A percentile compares a stretch with the other conserved stretches of the same genome.
These are phyloP conservation scores for Pichia sporocuriosa DNA, from an alignment of 805 yeast genomes.

Conservation along the genomic window DNA sequence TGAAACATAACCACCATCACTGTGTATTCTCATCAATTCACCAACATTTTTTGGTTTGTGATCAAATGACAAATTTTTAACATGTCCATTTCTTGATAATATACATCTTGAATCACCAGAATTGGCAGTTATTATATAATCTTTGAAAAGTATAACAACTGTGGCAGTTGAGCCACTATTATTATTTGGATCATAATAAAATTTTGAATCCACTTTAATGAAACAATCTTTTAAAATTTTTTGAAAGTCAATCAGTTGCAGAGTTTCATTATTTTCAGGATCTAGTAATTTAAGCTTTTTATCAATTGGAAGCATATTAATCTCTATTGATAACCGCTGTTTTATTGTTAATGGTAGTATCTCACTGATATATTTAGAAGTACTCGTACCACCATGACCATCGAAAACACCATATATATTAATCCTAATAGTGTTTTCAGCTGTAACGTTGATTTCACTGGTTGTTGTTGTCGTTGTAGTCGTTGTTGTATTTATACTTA, in stretches of 20 bases:
- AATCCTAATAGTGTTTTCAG: slow-evolving; percentile 11
- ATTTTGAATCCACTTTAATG: slow-evolving; percentile 38
- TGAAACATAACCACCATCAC: slow-evolving; percentile 56
- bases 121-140: slow-evolving; percentile 50
- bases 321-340: slow-evolving; percentile 14
- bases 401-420: slow-evolving; percentile 68
- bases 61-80: slow-evolving; percentile 61
- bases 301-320: slow-evolving; percentile 16
- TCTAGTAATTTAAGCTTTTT: slow-evolving; percentile 15
- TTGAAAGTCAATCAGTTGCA: slow-evolving; percentile 23
- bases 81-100: slow-evolving; percentile 42
- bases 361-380: slow-evolving; percentile 48
- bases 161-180: slow-evolving; percentile 50
- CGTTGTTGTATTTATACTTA: background rate
- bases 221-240: slow-evolving; percentile 37
- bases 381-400: slow-evolving; percentile 72
- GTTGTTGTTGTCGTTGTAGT: slow-evolving; percentile 2
- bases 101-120: slow-evolving; percentile 74
- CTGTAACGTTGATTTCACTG: background rate
- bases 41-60: slow-evolving; percentile 56
- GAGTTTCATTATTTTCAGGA: slow-evolving; percentile 9
- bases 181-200: slow-evolving; percentile 33
- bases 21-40: slow-evolving; percentile 49
- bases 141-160: slow-evolving; percentile 38
- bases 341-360: slow-evolving; percentile 27